Conservation (phyloP, 2,329 filamentous ascomycete species). For the Monosporascus sp. region DNA sequence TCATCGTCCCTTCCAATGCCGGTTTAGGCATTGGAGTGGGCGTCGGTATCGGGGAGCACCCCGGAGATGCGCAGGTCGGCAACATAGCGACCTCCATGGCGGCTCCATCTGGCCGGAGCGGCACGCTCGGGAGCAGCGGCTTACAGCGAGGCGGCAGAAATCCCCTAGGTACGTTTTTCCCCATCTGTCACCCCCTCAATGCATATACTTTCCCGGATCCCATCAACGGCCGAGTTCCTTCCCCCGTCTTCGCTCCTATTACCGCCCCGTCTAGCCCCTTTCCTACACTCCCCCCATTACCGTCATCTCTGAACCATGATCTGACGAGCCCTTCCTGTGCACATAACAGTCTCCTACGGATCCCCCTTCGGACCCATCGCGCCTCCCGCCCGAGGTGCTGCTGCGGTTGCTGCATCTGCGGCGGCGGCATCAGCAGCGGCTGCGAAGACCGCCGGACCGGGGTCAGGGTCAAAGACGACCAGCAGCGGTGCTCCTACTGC, state of each 20-base stretch:
- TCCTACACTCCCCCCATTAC: background rate
- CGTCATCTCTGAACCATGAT: background rate
- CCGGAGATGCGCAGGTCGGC: background rate
- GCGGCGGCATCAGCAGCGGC: background rate
- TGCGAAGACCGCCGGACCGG: background rate
- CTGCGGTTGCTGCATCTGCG: background rate
- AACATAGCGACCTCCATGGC: background rate
- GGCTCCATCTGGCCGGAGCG: background rate
- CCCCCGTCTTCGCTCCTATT: background rate
- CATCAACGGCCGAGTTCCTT: too few relatives aligned
- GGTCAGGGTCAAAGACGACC: background rate
- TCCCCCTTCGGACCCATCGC: slow-evolving; percentile 28
- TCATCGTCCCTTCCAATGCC: background rate
- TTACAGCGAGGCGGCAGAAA: background rate
- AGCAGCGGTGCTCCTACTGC: background rate
- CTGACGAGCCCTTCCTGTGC: background rate
- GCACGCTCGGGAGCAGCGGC: background rate
- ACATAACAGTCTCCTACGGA: slow-evolving; percentile 12
- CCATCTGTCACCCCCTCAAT: background rate
- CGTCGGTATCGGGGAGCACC: background rate
- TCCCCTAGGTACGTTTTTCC: background rate
- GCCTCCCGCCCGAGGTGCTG: slow-evolving; percentile 15
- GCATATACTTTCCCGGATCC: background rate
- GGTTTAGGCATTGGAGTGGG: background rate
- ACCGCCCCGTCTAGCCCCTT: background rate